Base-by-base conservation (phyloP, 306 rosid genomes). In the Casuarina glauca region DNA sequence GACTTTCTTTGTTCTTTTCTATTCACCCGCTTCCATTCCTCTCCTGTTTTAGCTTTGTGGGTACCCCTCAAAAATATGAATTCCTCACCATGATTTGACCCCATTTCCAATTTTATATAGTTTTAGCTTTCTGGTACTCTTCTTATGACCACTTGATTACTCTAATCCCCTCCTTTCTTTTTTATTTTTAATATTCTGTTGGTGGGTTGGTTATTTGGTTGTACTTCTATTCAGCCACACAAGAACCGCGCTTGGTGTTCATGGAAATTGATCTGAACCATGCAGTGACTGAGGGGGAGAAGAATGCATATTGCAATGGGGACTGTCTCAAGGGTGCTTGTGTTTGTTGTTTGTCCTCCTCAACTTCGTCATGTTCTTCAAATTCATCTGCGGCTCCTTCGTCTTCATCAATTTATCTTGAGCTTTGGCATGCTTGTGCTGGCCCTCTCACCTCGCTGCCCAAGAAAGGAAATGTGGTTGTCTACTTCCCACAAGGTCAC, bases 191-290 rank as follows among this genome's bases (percentile, higher is more conserved):
- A 70, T 86, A 78, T 74, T 79, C 76, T 71, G 49, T 67, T 72
- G 49, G 77, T 69, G 54, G 73, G 50, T 72, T 51, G 79, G 61
- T 43, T 32, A 36, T 51, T 54, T 74, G 73, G 76, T 55, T 81
- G 80, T 75, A 61, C 76, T 73, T 76, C 67, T 81, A 63, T 76
- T 84, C 74, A 74, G 74, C 84, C 79, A 61, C 79, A 60, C 74
- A 46, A 74, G 75, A 90, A 84, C 50, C 39, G 38, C 61, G 39
- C 77, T 74, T 78, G 81, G 88, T 85, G 82, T 92, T 90, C 93
- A 94, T 94, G 98, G 98, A 92, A 92, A 90, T 94, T 94, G 97
- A 92, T 92, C 93, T 92, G 92, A 94, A 92, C 89, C 91, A 92
- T 90, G 86, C 88, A 79, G 91, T 81, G 87, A 76, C 73, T 78